Evolutionary conservation across 805 yeast species (phyloP).

Genomic region (Phaffomyces antillensis): DNA sequence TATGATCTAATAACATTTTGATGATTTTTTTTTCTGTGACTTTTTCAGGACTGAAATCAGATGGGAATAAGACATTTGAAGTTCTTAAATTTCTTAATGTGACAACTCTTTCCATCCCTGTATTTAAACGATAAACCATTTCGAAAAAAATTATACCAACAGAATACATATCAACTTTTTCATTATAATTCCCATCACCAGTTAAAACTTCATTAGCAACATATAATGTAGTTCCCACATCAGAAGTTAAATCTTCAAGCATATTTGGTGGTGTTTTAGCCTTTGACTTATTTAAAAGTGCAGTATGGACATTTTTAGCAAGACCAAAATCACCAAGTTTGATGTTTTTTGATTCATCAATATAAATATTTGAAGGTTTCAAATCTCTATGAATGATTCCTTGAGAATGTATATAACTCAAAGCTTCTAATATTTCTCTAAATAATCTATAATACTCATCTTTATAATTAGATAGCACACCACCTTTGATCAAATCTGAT

Average conservation of each 20-base stretch:
- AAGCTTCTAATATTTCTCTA: constrained; percentile 82
- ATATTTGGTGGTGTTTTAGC: constrained; percentile 20
- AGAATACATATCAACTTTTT: constrained; percentile 93
- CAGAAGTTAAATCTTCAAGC: constrained; percentile 76
- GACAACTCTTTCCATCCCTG: constrained; percentile 89
- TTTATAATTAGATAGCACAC: constrained; percentile 61
- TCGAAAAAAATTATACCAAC: constrained; percentile 93
- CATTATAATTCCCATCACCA: constrained; percentile 74
- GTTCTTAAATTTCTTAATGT: constrained; percentile 61
- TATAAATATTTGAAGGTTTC: constrained; percentile 93
- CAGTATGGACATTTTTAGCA: constrained; percentile 77
- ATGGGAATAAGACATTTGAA: constrained; percentile 59
- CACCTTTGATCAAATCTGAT: constrained; percentile 68
- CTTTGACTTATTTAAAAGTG: constrained; percentile 26
- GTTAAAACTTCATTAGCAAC: constrained; percentile 83
- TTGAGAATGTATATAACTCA: constrained; percentile 84
- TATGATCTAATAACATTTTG: constrained; percentile 61
- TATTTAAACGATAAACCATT: constrained; percentile 78
- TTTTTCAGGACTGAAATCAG: constrained; percentile 48
- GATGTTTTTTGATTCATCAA: constrained; percentile 81
- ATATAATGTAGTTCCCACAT: constrained; percentile 89
- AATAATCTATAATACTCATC: constrained; percentile 87
- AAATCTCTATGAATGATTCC: constrained; percentile 94
- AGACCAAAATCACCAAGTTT: constrained; percentile 97
- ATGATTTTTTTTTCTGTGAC: constrained; percentile 64